Evolutionary conservation across 106 monocot species (phyloP).

Genomic region (Acorus gramineus): DNA sequence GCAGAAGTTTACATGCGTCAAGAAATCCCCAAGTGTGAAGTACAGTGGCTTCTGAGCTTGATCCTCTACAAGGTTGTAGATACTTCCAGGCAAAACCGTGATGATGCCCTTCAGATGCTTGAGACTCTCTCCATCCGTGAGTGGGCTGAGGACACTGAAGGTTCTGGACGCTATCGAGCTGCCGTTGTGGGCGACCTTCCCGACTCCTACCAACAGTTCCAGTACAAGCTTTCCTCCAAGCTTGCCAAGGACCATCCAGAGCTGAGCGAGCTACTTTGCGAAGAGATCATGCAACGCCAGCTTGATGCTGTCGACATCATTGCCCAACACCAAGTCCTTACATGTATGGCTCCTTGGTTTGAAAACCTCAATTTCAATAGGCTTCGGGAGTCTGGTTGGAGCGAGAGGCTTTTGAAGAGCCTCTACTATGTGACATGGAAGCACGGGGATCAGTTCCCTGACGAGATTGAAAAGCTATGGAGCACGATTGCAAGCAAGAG

Average conservation of each 20-base stretch:
- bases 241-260: slow-evolving; percentile 98
- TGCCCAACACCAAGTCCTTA: slow-evolving; percentile 95
- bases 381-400: slow-evolving; percentile 91
- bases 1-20: slow-evolving; percentile 97
- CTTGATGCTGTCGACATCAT: slow-evolving; percentile 98
- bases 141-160: slow-evolving; percentile 87
- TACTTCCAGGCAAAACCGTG: slow-evolving; percentile 72
- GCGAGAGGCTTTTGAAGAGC: slow-evolving; percentile 86
- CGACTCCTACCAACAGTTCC: slow-evolving; percentile 99
- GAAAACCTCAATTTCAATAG: slow-evolving; percentile 87
- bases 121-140: slow-evolving; percentile 96
- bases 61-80: slow-evolving; percentile 99
- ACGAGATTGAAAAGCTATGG: slow-evolving; percentile 98
- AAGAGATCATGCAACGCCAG: slow-evolving; percentile 96
- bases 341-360: slow-evolving; percentile 98
- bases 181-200: slow-evolving; percentile 97
- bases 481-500: slow-evolving; percentile 88
- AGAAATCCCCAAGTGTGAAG: slow-evolving; percentile 90
- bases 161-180: slow-evolving; percentile 59
- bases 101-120: slow-evolving; percentile 95
- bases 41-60: slow-evolving; percentile 85
- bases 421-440: slow-evolving; percentile 96
- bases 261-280: slow-evolving; percentile 81
- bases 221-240: slow-evolving; percentile 88
- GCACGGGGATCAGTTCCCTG: slow-evolving; percentile 99